Conservation (phyloP, 208 protist genomes). For the Leishmania tropica region DNA sequence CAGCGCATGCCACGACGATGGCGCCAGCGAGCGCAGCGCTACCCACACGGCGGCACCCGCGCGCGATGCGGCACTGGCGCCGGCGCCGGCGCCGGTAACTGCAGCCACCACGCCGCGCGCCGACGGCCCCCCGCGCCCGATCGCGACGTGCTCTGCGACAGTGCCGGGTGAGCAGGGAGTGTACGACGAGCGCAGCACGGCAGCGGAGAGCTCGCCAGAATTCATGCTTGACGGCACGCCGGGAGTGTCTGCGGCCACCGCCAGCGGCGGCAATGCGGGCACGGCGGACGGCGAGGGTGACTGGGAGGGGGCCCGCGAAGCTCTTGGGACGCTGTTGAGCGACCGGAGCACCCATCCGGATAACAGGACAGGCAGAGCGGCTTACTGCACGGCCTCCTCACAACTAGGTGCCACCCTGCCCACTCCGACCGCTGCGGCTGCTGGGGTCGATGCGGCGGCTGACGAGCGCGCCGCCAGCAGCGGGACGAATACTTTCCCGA, state of each 20-base stretch:
- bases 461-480: slow-evolving; percentile 1
- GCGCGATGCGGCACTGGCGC: not conserved
- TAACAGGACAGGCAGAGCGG: not conserved
- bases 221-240: not conserved
- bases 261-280: not conserved
- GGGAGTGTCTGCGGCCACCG: not conserved
- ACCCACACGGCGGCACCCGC: not conserved
- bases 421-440: not conserved
- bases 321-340: slow-evolving; percentile 1
- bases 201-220: not conserved
- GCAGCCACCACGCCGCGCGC: not conserved
- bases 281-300: not conserved
- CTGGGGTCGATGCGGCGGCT: not conserved
- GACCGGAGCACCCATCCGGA: slow-evolving; percentile 1
- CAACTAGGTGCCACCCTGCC: not conserved
- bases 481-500: not conserved
- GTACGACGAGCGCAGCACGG: not conserved
- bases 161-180: not conserved
- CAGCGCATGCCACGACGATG: not conserved
- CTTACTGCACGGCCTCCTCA: not conserved
- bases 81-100: not conserved
- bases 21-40: not conserved
- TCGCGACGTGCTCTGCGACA: not conserved
- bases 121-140: not conserved
- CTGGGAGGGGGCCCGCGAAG: not conserved